Base-by-base conservation (phyloP, 805 yeast genomes). In the Starmerella powellii region DNA sequence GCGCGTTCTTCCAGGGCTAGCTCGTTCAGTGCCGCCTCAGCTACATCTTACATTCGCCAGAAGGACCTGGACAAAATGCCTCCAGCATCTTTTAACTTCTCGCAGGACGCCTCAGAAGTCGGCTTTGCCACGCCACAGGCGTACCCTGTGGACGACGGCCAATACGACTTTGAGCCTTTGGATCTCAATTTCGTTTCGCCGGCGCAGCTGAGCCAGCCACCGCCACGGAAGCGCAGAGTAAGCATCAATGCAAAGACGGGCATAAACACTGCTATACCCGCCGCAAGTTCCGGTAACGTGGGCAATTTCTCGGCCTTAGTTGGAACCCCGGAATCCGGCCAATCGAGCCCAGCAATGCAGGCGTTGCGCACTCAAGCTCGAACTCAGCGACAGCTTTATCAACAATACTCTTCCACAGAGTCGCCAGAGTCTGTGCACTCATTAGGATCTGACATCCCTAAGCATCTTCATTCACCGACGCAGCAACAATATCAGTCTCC, bases 81-180 rank as follows among this genome's bases (percentile, higher is more conserved):
- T 28, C 48, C 41, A 37, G 46, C 26, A 21, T 37, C 38, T 2
- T 40, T 18, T 41, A 44, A 39, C 47, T 50, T 42, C 48, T 47
- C 16, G 6, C 33, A 46, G 12, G 63, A 71, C 0, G 86, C 87
- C 1, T 71, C 70, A 34, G 85, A 80, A 53, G 86, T 80, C 20
- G 82, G 78, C 2, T 83, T 81, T 56, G 74, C 93, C 1, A 80
- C 93, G 1, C 95, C 94, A 2, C 94, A 84, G 58, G 48, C 56
- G 46, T 40, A 54, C 52, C 34, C 49, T 49, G 35, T 46, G 49
- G 47, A 56, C 50, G 45, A 63, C 59, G 38, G 63, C 6, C 18
- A 17, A 6, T 33, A 36, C 31, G 41, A 40, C 26, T 26, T 48
- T 15, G 48, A 38, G 37, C 47, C 49, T 11, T 38, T 45, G 16